A percentile compares a stretch with the other conserved stretches of the same genome.
Evolutionary conservation across 2,329 filamentous ascomycete species (phyloP).

Genomic region (Clonostachys chloroleuca): DNA sequence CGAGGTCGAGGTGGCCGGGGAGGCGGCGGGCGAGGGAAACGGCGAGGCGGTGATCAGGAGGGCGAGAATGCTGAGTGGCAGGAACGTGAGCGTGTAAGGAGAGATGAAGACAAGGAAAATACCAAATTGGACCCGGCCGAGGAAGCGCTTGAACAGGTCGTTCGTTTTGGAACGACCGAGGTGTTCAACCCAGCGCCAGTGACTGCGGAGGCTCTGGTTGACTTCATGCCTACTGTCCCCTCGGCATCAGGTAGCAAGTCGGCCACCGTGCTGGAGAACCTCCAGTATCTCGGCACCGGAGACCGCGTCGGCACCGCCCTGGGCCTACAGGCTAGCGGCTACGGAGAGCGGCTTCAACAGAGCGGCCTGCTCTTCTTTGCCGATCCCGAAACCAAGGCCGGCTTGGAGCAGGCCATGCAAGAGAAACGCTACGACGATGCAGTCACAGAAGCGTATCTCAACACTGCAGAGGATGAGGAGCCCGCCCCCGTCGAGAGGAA

Average conservation of each 20-base stretch:
- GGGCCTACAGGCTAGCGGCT: constrained; percentile 18
- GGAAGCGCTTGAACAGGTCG: constrained; percentile 24
- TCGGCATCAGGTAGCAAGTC: constrained; percentile 16
- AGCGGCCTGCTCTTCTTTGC: constrained; percentile 23
- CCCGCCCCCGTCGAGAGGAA: constrained; percentile 6
- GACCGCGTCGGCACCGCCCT: constrained; percentile 23
- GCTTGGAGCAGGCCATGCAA: constrained; percentile 21
- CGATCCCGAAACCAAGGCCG: constrained; percentile 16
- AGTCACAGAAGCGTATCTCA: constrained; percentile 5
- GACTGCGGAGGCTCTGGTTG: constrained; percentile 20
- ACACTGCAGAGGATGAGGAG: constrained; percentile 6
- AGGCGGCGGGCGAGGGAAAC: background rate
- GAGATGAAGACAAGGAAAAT: constrained; percentile 9
- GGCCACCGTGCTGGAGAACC: constrained; percentile 26
- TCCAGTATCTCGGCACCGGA: constrained; percentile 26
- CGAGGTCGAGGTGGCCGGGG: constrained; percentile 11
- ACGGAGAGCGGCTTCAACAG: constrained; percentile 20
- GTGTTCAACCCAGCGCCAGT: constrained; percentile 22
- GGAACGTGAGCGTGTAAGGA: background rate
- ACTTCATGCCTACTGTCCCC: constrained; percentile 20
- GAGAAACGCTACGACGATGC: constrained; percentile 11
- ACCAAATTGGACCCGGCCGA: constrained; percentile 21
- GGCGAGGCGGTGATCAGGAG: background rate
- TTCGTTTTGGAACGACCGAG: constrained; percentile 24
- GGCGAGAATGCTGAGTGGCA: background rate